phyloP scores from a whole-genome alignment of 2,329 filamentous ascomycete genomes.

The Aspergillus sp. region DNA sequence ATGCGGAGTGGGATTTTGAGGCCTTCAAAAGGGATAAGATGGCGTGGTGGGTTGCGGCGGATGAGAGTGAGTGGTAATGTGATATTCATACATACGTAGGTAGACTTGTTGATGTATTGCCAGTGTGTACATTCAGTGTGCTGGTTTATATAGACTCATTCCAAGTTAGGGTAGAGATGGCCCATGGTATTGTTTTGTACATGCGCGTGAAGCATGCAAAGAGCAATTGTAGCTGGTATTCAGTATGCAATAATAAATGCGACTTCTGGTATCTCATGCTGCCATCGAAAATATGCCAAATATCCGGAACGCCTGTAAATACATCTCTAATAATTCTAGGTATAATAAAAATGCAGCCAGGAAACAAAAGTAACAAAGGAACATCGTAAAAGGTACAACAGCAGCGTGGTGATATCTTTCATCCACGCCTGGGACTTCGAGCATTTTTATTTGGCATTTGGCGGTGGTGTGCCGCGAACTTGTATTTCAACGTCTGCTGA shows the following conservation, averaged over 20 bases:
- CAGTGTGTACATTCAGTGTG: not conserved
- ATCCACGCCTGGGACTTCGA: not conserved
- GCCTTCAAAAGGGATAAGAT: constrained; percentile 78
- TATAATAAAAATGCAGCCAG: not conserved
- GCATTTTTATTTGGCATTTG: not conserved
- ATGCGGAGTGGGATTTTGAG: constrained; percentile 82
- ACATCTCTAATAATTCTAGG: constrained; percentile 8
- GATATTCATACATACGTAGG: not conserved
- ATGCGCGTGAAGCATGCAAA: not conserved
- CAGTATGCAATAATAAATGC: not conserved
- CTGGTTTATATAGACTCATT: not conserved
- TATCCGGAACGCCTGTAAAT: constrained; percentile 10
- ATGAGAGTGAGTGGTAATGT: constrained; percentile 43
- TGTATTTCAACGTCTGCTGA: constrained; percentile 18
- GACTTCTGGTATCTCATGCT: constrained; percentile 24
- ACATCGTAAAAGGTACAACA: not conserved
- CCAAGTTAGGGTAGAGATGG: not conserved
- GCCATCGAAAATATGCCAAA: constrained; percentile 6
- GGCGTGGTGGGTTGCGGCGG: constrained; percentile 55
- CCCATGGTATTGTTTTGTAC: not conserved
- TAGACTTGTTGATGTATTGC: not conserved
- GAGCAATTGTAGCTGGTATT: not conserved
- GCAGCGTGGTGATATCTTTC: not conserved
- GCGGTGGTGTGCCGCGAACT: constrained; percentile 27
- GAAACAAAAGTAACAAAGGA: constrained; percentile 2